Base-by-base conservation (phyloP, 2,329 filamentous ascomycete species). In the Colletotrichum plurivorum region DNA sequence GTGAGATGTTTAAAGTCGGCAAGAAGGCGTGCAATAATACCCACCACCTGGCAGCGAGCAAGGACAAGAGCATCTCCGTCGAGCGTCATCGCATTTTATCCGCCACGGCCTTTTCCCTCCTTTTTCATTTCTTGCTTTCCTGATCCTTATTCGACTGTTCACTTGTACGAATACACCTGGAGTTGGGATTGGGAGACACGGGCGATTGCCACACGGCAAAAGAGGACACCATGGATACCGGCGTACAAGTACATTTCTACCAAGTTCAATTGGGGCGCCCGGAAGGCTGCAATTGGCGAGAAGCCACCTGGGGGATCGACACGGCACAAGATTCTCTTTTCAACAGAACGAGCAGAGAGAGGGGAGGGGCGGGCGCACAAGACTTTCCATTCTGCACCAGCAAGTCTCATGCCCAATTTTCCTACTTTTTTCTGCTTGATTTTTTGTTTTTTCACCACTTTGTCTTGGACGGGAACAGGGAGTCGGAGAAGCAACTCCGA, bases 101-200 rank as follows among this genome's bases (percentile, higher is more conserved):
- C 43, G 15, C 18, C 51, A 31, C 27, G 20, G 20, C 20, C 20
- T 55, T 39, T 49, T 55, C 31, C 31, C 31, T 45, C 22, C 46
- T 48, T 25, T 45, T 16, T 48, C 46, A 36, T 48, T 57, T 41
- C 20, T 55, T 56, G 31, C 53, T 63, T 59, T 60, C 52, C 63
- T 57, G 27, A 46, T 49, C 53, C 67, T 57, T 41, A 20, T 67
- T 60, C 51, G 16, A 27, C 46, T 59, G 54, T 53, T 63, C 31
- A 67, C 59, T 68, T 71, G 70, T 71, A 71, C 63, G 70, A 70
- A 64, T 71, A 60, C 52, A 61, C 54, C 59, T 56, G 70, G 68
- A 71, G 68, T 71, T 71, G 59, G 64, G 60, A 46, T 56, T 20
- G 65, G 69, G 61, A 68, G 57, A 63, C 55, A 66, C 46, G 46